phyloP scores from a whole-genome alignment of 177 flowering plant genomes.

The Vitis hybrid region DNA sequence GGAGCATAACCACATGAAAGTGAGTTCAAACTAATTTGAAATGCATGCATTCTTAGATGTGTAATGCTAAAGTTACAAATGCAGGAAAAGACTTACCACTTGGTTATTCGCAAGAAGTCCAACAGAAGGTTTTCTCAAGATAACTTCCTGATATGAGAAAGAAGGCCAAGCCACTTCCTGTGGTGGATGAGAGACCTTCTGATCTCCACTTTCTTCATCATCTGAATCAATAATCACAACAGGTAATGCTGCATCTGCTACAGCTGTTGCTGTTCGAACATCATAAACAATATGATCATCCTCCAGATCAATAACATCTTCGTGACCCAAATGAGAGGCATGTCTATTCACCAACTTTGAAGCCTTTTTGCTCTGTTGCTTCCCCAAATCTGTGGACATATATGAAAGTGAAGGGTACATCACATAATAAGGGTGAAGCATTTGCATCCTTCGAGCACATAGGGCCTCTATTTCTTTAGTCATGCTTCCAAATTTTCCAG shows the following conservation, averaged over 20 bases:
- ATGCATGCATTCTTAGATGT: not conserved
- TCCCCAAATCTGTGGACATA: slow-evolving; percentile 2
- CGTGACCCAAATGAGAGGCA: not conserved
- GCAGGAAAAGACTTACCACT: slow-evolving; percentile 20
- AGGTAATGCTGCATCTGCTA: slow-evolving; percentile 1
- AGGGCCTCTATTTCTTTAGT: slow-evolving; percentile 42
- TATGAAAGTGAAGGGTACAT: slow-evolving; percentile 18
- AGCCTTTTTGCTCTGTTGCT: slow-evolving; percentile 1
- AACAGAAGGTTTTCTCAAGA: slow-evolving; percentile 23
- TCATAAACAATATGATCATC: slow-evolving; percentile 22
- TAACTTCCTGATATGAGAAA: slow-evolving; percentile 24
- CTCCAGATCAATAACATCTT: slow-evolving; percentile 32
- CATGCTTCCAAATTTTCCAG: slow-evolving; percentile 46
- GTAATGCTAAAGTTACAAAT: slow-evolving; percentile 6
- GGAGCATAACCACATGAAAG: too few relatives aligned
- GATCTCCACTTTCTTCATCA: slow-evolving; percentile 39
- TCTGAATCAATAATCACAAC: slow-evolving; percentile 50
- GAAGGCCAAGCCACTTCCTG: not conserved
- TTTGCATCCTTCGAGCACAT: slow-evolving; percentile 17
- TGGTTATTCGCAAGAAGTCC: slow-evolving; percentile 10
- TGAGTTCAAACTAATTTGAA: too few relatives aligned
- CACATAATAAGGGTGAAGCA: slow-evolving; percentile 3
- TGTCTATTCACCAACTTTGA: not conserved
- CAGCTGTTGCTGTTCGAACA: not conserved
- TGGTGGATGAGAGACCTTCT: not conserved